Evolutionary conservation across 306 rosid species (phyloP), one percentile per base, ranked within the genome.

Genomic region (Crataegus laevigata): DNA sequence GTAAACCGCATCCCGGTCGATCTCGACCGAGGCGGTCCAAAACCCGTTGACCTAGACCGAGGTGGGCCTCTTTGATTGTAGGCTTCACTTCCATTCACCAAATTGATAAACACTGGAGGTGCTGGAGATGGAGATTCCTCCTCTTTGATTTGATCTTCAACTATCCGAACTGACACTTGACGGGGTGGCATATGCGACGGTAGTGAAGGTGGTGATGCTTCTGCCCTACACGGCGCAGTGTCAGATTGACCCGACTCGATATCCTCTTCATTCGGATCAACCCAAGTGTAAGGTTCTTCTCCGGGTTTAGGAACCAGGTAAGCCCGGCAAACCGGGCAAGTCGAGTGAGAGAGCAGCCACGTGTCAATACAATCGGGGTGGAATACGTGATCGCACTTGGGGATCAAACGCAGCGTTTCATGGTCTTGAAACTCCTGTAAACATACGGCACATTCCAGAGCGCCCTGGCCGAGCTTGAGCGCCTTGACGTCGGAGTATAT

Each of bases 381-480:
- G 79, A 94, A 94, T 61, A 92, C 97, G 76, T 94, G 99, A 82
- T 84, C 87, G 54, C 99, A 94, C 21, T 84, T 82, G 10, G 97
- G 97, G 28, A 94, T 83, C 71, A 94, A 89, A 84, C 99, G 99
- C 89, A 94, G 90, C 78, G 88, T 89, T 77, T 94, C 99, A 2
- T 85, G 77, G 45, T 84, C 93, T 40, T 89, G 80, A 55, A 94
- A 94, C 58, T 90, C 99, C 82, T 83, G 90, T 18, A 94, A 72
- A 78, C 99, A 94, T 15, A 94, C 96, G n/a, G 97, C 99, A 76
- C 99, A 94, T 76, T 92, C 96, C 5, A 94, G 85, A 15, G 96
- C 24, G 42, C 82, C 87, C 5, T 76, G 58, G 3, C 97, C 99
- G 11, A 92, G 79, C 73, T 90, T 87, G 4, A 76, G 89, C 0